These are phyloP conservation scores for Camillea tinctor DNA, from an alignment of 2,329 filamentous ascomycete species.

Conservation along the genomic window DNA sequence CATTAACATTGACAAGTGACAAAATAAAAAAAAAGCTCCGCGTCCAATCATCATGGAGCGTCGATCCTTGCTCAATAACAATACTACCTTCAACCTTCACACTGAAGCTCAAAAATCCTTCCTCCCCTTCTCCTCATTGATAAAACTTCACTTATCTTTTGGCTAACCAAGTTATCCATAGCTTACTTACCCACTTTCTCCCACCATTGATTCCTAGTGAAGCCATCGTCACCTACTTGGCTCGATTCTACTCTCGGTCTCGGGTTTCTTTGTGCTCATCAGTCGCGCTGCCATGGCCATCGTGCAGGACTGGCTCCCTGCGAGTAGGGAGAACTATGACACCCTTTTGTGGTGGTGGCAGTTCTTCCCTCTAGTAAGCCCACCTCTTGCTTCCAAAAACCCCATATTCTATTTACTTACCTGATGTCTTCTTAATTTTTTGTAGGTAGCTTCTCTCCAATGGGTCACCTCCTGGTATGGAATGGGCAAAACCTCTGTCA, in stretches of 20 bases:
- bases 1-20: too few relatives aligned
- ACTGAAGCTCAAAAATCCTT: neutral
- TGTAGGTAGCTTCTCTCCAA: constrained; percentile 69
- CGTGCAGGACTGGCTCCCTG: constrained; percentile 55
- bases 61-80: neutral
- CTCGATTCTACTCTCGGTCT: neutral
- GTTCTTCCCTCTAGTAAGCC: constrained; percentile 52
- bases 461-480: constrained; percentile 80
- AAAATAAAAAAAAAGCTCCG: neutral
- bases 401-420: neutral
- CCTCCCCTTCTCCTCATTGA: neutral
- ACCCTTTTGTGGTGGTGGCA: constrained; percentile 52
- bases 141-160: too few relatives aligned
- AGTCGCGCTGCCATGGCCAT: constrained; percentile 42
- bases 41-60: neutral
- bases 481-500: constrained; percentile 85
- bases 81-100: neutral
- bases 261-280: neutral
- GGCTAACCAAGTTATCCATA: neutral
- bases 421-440: constrained; percentile 2
- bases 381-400: neutral
- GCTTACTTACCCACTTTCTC: too few relatives aligned
- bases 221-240: neutral
- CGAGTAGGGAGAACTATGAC: constrained; percentile 58
- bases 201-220: too few relatives aligned